phyloP scores from a whole-genome alignment of 2,329 filamentous ascomycete genomes.

The Lachnellula subtilissima region DNA sequence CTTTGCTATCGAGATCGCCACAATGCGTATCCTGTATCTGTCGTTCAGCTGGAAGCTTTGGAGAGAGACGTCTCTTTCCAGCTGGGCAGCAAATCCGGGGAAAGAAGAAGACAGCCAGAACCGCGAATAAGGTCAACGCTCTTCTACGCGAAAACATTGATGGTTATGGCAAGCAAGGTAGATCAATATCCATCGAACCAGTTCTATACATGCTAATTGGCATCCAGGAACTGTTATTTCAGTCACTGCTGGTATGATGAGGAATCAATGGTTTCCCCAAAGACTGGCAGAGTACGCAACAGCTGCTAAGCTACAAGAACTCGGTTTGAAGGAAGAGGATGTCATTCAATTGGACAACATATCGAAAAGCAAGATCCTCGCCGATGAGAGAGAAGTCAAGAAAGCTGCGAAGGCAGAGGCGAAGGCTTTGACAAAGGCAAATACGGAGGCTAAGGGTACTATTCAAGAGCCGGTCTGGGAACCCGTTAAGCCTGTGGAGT shows the following conservation, averaged over 20 bases:
- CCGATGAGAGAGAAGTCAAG: slow-evolving; percentile 7
- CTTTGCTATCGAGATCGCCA: slow-evolving; percentile 22
- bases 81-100: slow-evolving; percentile 35
- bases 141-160: slow-evolving; percentile 47
- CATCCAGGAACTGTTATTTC: slow-evolving; percentile 46
- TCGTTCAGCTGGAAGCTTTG: slow-evolving; percentile 22
- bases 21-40: slow-evolving; percentile 29
- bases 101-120: slow-evolving; percentile 41
- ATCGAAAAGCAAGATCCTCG: slow-evolving; percentile 29
- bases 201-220: slow-evolving; percentile 21
- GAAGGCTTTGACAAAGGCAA: neutral
- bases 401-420: slow-evolving; percentile 6
- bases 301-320: slow-evolving; percentile 37
- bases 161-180: slow-evolving; percentile 46
- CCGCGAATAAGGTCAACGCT: slow-evolving; percentile 39
- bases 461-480: neutral
- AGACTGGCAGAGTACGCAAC: slow-evolving; percentile 49
- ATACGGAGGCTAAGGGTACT: neutral
- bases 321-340: slow-evolving; percentile 39
- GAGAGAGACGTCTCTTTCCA: slow-evolving; percentile 15
- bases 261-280: slow-evolving; percentile 49
- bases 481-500: slow-evolving; percentile 7
- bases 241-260: slow-evolving; percentile 47
- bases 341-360: slow-evolving; percentile 42
- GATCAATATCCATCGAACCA: neutral